Evolutionary conservation across 176 grass and related monocot genomes (phyloP), one percentile per base, ranked within the genome.

Genomic region (Juncus inflexus): DNA sequence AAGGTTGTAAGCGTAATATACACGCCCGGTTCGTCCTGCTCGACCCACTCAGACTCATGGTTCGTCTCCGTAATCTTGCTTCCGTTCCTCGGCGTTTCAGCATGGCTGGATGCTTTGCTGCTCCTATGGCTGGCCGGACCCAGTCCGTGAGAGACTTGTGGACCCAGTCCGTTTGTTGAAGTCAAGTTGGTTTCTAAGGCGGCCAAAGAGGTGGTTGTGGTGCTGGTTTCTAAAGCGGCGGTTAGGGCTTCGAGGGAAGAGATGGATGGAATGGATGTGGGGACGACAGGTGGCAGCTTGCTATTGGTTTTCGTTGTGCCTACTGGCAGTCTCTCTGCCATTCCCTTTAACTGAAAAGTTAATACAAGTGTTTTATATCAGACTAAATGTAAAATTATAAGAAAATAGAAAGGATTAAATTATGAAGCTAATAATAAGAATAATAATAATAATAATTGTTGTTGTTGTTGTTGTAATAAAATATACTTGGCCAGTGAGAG

Each of bases 11-110:
- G 88, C 43, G 94, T 97, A 66, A 97, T 89, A 68, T 91, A 97
- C 43, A 97, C 94, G 39, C 94, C 94, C 10, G 77, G 85, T 74
- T 97, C 88, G 52, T 89, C 80, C 86, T 97, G 94, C 62, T 97
- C 94, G 7, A 97, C 94, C 88, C 94, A 91, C 84, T 97, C 92
- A 58, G 87, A 64, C 64, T 80, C 84, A 43, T 79, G 80, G 66
- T 69, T 78, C 6, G 84, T 55, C 70, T 83, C 82, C 28, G 58
- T 55, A 19, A 76, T 40, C 39, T 74, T 86, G 65, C 45, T 81
- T 74, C 87, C 88, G 81, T 97, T 97, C 64, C 77, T 91, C 35
- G 16, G 60, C 53, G 61, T 68, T 76, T 91, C 85, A 61, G 39
- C 61, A 73, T 86, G 74, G 12, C 67, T 67, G 49, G 57, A 40